These are phyloP conservation scores for Eucalyptus marginata DNA, from an alignment of 345 rosid genomes.

Conservation along the genomic window DNA sequence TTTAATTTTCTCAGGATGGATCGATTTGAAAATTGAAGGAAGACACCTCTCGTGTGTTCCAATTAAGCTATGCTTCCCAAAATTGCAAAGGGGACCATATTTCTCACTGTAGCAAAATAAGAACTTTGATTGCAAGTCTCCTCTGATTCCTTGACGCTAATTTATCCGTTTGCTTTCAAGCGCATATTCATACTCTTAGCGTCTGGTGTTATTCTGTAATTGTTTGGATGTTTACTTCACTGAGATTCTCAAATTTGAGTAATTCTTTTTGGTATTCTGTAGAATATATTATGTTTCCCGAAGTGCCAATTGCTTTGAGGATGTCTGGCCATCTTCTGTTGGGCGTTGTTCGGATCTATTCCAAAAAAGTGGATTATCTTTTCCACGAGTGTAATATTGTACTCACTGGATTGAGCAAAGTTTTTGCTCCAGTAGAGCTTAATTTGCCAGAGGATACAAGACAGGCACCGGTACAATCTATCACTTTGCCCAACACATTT, in stretches of 20 bases:
- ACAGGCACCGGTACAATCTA: conserved; percentile 50
- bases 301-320: conserved; percentile 75
- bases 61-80: conserved; percentile 2
- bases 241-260: neutral
- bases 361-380: conserved; percentile 82
- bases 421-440: conserved; percentile 33
- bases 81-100: neutral
- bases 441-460: conserved; percentile 63
- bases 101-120: neutral
- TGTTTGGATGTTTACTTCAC: neutral
- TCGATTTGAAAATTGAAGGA: conserved; percentile 28
- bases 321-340: conserved; percentile 74
- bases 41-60: conserved; percentile 28
- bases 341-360: conserved; percentile 86
- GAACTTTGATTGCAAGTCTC: neutral
- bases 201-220: neutral
- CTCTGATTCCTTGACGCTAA: conserved; percentile 13
- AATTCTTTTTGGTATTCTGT: neutral
- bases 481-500: conserved; percentile 59
- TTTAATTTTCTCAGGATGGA: neutral
- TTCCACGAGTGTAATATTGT: conserved; percentile 45
- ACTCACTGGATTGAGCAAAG: conserved; percentile 38
- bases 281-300: conserved; percentile 67
- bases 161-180: conserved; percentile 48
- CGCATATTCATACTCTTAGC: neutral